These are phyloP conservation scores for Pilatotrama ljubarskyi DNA, from an alignment of 768 basidiomycete species.

Conservation along the genomic window DNA sequence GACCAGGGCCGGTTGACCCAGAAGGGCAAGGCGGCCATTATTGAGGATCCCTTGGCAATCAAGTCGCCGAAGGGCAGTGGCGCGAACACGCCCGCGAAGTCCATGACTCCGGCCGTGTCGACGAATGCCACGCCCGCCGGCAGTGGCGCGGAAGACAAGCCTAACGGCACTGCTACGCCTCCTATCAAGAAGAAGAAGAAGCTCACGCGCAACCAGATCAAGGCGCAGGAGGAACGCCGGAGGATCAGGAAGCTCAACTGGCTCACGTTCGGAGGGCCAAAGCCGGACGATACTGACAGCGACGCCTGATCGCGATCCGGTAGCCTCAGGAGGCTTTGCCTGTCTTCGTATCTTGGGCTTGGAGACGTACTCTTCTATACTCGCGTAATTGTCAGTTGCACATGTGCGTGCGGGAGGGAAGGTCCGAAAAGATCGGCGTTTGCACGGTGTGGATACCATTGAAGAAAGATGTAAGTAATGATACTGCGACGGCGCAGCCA, in stretches of 20 bases:
- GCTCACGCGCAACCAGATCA: constrained; percentile 83
- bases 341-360: neutral
- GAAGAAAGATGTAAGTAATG: constrained; percentile 1
- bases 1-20: constrained; percentile 82
- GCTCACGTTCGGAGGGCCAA: constrained; percentile 80
- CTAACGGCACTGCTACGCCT: constrained; percentile 36
- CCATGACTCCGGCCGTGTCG: constrained; percentile 68
- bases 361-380: neutral
- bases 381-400: neutral
- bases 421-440: neutral
- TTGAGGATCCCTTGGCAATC: constrained; percentile 78
- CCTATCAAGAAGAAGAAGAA: constrained; percentile 85
- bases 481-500: constrained; percentile 7
- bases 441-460: neutral
- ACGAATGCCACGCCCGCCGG: constrained; percentile 71
- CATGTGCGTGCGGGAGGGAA: neutral
- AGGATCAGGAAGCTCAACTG: constrained; percentile 78
- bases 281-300: constrained; percentile 77
- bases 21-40: constrained; percentile 82
- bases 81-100: constrained; percentile 62
- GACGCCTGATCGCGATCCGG: constrained; percentile 22
- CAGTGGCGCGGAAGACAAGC: constrained; percentile 71
- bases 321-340: neutral
- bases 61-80: constrained; percentile 73
- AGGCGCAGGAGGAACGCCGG: constrained; percentile 86